Percentiles rank a stretch among this genome's conserved stretches.
Evolutionary conservation across 129 eudicot species (phyloP).

Genomic region (Scalesia atractyloides): DNA sequence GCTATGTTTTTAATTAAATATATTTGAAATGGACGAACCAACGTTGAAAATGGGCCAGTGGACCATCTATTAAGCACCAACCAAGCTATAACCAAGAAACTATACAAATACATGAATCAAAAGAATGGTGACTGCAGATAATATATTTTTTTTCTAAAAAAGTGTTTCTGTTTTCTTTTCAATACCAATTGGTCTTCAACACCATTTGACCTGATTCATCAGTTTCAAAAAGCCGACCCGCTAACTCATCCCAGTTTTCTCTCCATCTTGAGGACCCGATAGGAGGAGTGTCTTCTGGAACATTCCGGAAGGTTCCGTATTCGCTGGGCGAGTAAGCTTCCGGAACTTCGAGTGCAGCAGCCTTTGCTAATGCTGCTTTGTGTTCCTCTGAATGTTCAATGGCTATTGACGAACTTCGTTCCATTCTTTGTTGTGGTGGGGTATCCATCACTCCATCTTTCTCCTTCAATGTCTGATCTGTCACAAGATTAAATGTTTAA

Average conservation of each 20-base stretch:
- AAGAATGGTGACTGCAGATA: conserved; percentile 32
- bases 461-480: conserved; percentile 71
- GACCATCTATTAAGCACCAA: neutral
- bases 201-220: conserved; percentile 56
- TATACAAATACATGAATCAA: conserved; percentile 36
- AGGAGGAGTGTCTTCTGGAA: conserved; percentile 34
- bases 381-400: conserved; percentile 79
- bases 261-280: conserved; percentile 35
- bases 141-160: conserved; percentile 12
- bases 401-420: conserved; percentile 60
- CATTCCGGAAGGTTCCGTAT: conserved; percentile 75
- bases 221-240: conserved; percentile 45
- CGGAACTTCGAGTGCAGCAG: conserved; percentile 75
- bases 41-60: neutral
- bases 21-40: neutral
- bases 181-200: conserved; percentile 42
- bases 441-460: conserved; percentile 61
- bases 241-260: conserved; percentile 55
- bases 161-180: neutral
- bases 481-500: conserved; percentile 21
- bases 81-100: conserved; percentile 9
- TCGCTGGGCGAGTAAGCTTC: conserved; percentile 61
- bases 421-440: conserved; percentile 80
- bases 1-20: no score
- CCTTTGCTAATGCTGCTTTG: conserved; percentile 68